A percentile compares a stretch with the other conserved stretches of the same genome.
Evolutionary conservation across 2,329 filamentous ascomycete genomes (phyloP).

Genomic region (Alternaria sp.): DNA sequence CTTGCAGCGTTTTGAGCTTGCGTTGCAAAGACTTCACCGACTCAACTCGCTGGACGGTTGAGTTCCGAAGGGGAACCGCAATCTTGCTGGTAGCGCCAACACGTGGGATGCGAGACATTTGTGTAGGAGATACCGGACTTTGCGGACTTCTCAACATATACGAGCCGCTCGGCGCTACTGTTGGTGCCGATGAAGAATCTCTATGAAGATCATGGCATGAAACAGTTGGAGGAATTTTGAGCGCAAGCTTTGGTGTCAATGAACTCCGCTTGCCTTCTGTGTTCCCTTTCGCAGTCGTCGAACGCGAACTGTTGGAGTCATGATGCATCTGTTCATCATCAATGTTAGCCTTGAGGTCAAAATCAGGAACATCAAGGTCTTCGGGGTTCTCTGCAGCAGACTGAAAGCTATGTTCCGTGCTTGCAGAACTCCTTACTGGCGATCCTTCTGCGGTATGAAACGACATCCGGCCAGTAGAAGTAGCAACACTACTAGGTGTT

Average conservation of each 20-base stretch:
- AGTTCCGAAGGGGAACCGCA: conserved; percentile 14
- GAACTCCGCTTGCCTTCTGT: not conserved
- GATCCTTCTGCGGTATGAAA: conserved; percentile 37
- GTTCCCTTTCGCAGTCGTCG: not conserved
- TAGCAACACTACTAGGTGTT: conserved; percentile 28
- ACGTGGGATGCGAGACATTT: conserved; percentile 42
- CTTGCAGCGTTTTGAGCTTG: conserved; percentile 1
- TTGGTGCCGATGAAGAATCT: conserved; percentile 5
- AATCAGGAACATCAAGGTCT: conserved; percentile 3
- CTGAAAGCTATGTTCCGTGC: conserved; percentile 31
- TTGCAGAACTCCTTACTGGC: conserved; percentile 41
- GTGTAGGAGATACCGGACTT: conserved; percentile 15
- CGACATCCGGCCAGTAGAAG: conserved; percentile 29
- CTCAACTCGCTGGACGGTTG: conserved; percentile 29
- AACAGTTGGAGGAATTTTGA: conserved; percentile 24
- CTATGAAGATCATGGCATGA: conserved; percentile 3
- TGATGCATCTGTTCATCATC: conserved; percentile 20
- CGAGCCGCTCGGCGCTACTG: conserved; percentile 22
- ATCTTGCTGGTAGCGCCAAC: conserved; percentile 13
- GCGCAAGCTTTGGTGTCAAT: conserved; percentile 30
- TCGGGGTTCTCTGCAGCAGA: conserved; percentile 27
- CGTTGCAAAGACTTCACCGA: conserved; percentile 18
- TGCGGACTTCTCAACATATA: not conserved
- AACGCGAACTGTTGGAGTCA: not conserved
- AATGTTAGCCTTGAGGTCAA: conserved; percentile 28